Base-by-base conservation (phyloP, 106 monocot species). In the Dendrobium nobile region DNA sequence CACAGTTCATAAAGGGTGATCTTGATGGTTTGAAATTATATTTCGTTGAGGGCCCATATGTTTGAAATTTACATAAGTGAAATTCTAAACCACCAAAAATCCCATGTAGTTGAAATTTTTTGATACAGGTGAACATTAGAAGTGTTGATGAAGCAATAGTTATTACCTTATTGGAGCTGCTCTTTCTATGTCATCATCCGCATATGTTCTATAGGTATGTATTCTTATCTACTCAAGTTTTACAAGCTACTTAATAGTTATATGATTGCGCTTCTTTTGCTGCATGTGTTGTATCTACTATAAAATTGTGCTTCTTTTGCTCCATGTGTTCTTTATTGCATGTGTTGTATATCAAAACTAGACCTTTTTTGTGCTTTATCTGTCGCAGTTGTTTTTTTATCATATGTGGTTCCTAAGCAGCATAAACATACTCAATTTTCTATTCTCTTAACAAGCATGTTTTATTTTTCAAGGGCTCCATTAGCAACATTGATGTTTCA, bases 171-270 rank as follows among this genome's bases (percentile, higher is more conserved):
- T 98, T 83, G 98, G 98, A 81, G 94, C 98, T 87, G 92, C 98
- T 82, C 91, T 98, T 82, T 98, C 98, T 73, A 83, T 98, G 80
- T 98, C 98, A 41, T 98, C 98, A 59, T 98, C 98, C 75, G 98
- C 95, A 81, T 98, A 95, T 95, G 97, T 98, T 79, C 85, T 98
- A 51, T 94, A 98, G 94, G 97, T 98, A 13, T 79, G 84, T 74
- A 79, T 79, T 45, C 24, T 67, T 75, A 1, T 47, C 17, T 27
- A 27, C 47, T 82, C 45, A 37, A 33, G 8, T 73, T 26, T n/a
- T 65, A 68, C 19, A 26, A 76, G 75, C 9, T 47, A 47, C 28
- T 13, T 47, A 81, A n/a, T 41, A 65, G 73, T 7, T 28, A 28
- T 42, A 42, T 74, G 42, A 42, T 74, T 18, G 18, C 3, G 41